Evolutionary conservation across 2,329 filamentous ascomycete genomes (phyloP).

Genomic region (Herpotrichia juniperi): DNA sequence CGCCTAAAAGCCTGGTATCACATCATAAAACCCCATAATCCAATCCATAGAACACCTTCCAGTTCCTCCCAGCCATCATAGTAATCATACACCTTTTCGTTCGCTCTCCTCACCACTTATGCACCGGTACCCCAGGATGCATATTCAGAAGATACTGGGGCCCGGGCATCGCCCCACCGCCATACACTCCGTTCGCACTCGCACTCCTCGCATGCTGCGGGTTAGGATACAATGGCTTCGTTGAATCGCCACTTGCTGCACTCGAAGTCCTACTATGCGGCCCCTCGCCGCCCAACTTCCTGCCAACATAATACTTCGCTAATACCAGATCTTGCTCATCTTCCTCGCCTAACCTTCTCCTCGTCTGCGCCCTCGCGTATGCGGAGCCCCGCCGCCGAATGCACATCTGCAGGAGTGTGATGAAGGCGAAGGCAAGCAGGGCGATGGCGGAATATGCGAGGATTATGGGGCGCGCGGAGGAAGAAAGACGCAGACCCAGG

Average conservation of each 20-base stretch:
- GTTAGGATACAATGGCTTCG: background rate
- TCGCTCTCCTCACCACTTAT: conserved; percentile 16
- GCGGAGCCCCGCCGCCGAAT: conserved; percentile 34
- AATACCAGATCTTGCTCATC: conserved; percentile 31
- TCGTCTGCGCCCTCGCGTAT: conserved; percentile 22
- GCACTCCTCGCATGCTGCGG: conserved; percentile 17
- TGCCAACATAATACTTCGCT: conserved; percentile 16
- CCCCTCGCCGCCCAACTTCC: conserved; percentile 17
- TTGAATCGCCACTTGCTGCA: background rate
- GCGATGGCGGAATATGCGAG: conserved; percentile 35
- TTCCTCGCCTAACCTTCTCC: conserved; percentile 17
- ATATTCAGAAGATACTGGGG: conserved; percentile 46
- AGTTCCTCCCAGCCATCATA: background rate
- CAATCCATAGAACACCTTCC: no score
- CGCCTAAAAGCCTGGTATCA: no score
- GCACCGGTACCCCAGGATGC: conserved; percentile 45
- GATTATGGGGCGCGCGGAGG: conserved; percentile 27
- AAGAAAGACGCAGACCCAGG: conserved; percentile 37
- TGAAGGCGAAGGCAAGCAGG: conserved; percentile 29
- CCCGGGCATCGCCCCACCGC: conserved; percentile 41
- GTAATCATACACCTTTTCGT: background rate
- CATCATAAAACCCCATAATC: no score
- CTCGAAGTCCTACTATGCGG: conserved; percentile 8
- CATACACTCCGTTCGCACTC: conserved; percentile 26
- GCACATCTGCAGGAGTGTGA: conserved; percentile 26